Base-by-base conservation (phyloP, 345 rosid genomes). In the Kernera saxatilis region DNA sequence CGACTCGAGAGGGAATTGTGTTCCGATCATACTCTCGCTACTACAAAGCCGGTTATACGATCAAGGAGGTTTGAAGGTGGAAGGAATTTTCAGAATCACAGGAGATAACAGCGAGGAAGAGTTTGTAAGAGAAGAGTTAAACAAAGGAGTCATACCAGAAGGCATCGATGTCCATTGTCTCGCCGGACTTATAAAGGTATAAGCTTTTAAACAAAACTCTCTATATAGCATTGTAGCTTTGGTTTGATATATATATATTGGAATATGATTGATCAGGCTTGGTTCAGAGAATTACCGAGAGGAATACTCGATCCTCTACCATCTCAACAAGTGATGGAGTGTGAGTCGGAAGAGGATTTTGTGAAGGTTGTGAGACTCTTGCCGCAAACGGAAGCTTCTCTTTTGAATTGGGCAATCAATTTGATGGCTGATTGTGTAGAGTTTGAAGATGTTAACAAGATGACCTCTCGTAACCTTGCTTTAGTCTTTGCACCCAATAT, bases 401-500 rank as follows among this genome's bases (percentile, higher is more conserved):
- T 89, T 39, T 62, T 91, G 53, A 86, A 91, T 61, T 93, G 96
- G 94, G 88, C 91, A 0, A 36, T 91, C 60, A 93, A 91, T 81
- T 82, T 93, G 9, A 91, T 93, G 97, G 96, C 94, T 55, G 96
- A 89, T 78, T 82, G 86, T 48, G 92, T 83, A 1, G 85, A 90
- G 73, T 68, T 77, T 27, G 93, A 91, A 69, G 83, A 83, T 78
- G 59, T 84, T n/a, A 93, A 93, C 70, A 91, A 91, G 87, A 93
- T 93, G 97, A 93, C 83, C 58, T 88, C 98, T 0, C 92, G 88
- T 29, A 93, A 91, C 50, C 79, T 93, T 29, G 96, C 97, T 12
- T 84, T 91, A 82, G 97, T 91, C 19, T 93, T 93, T 18, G 94
- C 98, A 6, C 98, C 98, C 37, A 93, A 91, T 81, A 93, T 93